A percentile compares a stretch with the other conserved stretches of the same genome.
Evolutionary conservation across 2,329 filamentous ascomycete genomes (phyloP).

Genomic region (Ceratocystis papillata): DNA sequence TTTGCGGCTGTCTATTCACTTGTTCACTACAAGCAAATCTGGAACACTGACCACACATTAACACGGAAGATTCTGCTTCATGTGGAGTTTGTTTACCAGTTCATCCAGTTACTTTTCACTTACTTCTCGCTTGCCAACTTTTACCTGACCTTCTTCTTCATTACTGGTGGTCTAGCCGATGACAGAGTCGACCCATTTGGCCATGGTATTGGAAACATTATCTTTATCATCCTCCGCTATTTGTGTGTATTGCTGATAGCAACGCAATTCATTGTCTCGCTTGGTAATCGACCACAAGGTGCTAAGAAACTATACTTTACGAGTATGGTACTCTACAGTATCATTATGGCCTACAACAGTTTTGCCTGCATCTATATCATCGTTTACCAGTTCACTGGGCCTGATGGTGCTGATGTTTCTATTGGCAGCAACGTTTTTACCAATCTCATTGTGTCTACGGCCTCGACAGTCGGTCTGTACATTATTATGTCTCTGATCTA

Average conservation of each 20-base stretch:
- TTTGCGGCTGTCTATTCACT: slow-evolving; percentile 97
- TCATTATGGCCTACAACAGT: slow-evolving; percentile 94
- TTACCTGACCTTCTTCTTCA: slow-evolving; percentile 97
- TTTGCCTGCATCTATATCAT: slow-evolving; percentile 87
- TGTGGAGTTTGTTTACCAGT: slow-evolving; percentile 91
- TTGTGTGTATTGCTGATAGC: slow-evolving; percentile 76
- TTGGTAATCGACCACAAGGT: slow-evolving; percentile 92
- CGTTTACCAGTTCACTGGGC: slow-evolving; percentile 59
- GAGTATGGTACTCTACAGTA: slow-evolving; percentile 76
- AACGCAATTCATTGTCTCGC: slow-evolving; percentile 89
- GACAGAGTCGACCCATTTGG: slow-evolving; percentile 78
- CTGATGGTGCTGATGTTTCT: slow-evolving; percentile 38
- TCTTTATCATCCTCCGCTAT: slow-evolving; percentile 82
- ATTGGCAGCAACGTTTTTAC: slow-evolving; percentile 87
- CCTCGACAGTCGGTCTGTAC: slow-evolving; percentile 84
- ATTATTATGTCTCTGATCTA: slow-evolving; percentile 95
- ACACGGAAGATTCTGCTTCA: slow-evolving; percentile 83
- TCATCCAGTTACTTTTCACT: slow-evolving; percentile 85
- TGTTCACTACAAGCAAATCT: slow-evolving; percentile 87
- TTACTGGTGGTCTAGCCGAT: slow-evolving; percentile 80
- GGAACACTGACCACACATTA: slow-evolving; percentile 82
- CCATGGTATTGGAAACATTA: slow-evolving; percentile 68
- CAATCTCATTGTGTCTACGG: slow-evolving; percentile 82
- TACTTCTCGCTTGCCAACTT: slow-evolving; percentile 98
- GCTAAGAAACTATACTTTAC: slow-evolving; percentile 81